These are phyloP conservation scores for Trichosanthes truncata DNA, from an alignment of 306 rosid genomes.

Conservation along the genomic window DNA sequence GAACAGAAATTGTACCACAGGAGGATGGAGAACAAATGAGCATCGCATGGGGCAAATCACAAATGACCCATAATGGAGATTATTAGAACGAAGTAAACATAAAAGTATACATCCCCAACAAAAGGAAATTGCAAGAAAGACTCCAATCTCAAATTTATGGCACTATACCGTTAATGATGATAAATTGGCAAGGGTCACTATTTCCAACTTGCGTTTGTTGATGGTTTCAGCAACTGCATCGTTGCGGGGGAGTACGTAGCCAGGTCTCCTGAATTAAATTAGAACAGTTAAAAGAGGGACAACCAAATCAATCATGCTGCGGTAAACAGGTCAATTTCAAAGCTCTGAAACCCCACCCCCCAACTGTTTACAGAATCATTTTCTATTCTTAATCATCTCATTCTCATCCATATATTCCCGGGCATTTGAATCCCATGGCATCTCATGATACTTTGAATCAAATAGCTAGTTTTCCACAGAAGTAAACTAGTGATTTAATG, in stretches of 20 bases:
- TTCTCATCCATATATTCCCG: background rate
- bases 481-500: background rate
- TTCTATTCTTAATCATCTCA: background rate
- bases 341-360: background rate
- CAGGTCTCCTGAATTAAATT: constrained; percentile 28
- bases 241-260: constrained; percentile 24
- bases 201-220: constrained; percentile 43
- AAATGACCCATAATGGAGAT: background rate
- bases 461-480: background rate
- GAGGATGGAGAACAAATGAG: background rate
- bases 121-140: background rate
- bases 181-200: constrained; percentile 65
- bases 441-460: background rate
- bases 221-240: constrained; percentile 18
- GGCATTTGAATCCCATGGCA: background rate
- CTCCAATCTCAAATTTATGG: background rate
- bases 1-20: background rate
- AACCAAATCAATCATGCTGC: background rate
- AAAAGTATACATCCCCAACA: background rate
- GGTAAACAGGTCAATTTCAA: background rate
- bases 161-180: constrained; percentile 46
- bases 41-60: background rate
- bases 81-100: background rate
- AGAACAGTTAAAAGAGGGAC: background rate
- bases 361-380: background rate